A percentile compares a stretch with the other conserved stretches of the same genome.
These are phyloP conservation scores for Fennellomyces sp. DNA, from an alignment of 371 early-diverging fungal genomes.

Conservation along the genomic window DNA sequence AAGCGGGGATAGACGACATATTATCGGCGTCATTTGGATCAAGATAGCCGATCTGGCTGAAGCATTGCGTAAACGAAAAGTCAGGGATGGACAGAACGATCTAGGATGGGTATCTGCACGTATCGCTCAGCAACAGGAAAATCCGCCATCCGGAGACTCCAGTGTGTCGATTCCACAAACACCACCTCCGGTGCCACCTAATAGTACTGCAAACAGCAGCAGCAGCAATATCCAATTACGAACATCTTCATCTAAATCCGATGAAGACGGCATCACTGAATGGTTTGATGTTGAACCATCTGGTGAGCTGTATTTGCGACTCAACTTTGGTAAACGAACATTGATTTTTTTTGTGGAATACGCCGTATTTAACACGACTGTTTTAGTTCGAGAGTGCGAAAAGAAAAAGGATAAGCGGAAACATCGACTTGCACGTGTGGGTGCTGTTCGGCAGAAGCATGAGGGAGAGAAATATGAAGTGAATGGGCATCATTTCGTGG, in stretches of 20 bases:
- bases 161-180: not conserved
- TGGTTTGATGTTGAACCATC: conserved; percentile 93
- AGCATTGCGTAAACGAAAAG: conserved; percentile 69
- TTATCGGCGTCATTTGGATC: conserved; percentile 84
- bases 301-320: conserved; percentile 79
- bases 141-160: not conserved
- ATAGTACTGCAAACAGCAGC: not conserved
- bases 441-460: conserved; percentile 85
- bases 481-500: conserved; percentile 89
- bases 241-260: not conserved
- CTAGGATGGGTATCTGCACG: conserved; percentile 55
- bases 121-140: conserved; percentile 31
- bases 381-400: conserved; percentile 37
- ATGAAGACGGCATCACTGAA: conserved; percentile 66
- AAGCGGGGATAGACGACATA: conserved; percentile 52
- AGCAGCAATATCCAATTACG: not conserved
- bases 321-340: conserved; percentile 70
- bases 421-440: conserved; percentile 80
- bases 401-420: conserved; percentile 29
- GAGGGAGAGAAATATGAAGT: conserved; percentile 70
- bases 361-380: not conserved
- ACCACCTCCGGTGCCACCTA: not conserved
- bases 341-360: not conserved
- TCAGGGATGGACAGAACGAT: conserved; percentile 15
- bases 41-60: conserved; percentile 81